These are phyloP conservation scores for Annona cherimola DNA, from an alignment of 164 flowering plant genomes.

Conservation along the genomic window DNA sequence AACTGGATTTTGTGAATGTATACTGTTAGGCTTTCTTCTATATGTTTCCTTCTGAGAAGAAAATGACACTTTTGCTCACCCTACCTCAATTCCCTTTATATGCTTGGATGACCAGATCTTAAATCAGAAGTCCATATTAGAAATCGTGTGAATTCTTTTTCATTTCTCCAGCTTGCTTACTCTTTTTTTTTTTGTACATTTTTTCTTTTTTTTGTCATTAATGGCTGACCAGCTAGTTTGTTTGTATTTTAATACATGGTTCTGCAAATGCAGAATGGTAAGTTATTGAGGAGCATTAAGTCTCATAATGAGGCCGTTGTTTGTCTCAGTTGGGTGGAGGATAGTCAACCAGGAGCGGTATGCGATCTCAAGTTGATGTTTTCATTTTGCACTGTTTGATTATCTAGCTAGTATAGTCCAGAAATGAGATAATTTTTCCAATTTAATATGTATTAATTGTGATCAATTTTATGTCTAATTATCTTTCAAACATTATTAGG, in stretches of 20 bases:
- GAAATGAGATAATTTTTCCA: no score
- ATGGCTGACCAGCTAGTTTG: not conserved
- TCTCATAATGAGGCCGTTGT: constrained; percentile 69
- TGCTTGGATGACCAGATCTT: no score
- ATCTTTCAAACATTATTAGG: not conserved
- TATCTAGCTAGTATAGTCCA: not conserved
- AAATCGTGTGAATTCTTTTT: no score
- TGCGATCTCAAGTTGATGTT: constrained; percentile 12
- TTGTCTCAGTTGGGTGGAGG: constrained; percentile 92
- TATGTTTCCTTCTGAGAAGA: no score
- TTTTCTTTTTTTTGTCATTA: not conserved
- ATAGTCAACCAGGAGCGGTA: constrained; percentile 40
- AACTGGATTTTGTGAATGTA: no score
- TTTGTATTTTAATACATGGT: not conserved
- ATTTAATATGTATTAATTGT: not conserved
- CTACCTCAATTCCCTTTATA: no score
- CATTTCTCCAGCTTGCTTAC: not conserved
- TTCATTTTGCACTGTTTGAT: not conserved
- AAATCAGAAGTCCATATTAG: no score
- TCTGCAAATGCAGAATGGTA: constrained; percentile 64
- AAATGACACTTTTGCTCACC: no score
- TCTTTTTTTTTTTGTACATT: not conserved
- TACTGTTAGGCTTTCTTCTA: no score
- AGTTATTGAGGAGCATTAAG: constrained; percentile 69
- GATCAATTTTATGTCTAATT: not conserved